A percentile compares a stretch with the other conserved stretches of the same genome.
These are phyloP conservation scores for Cajanus cajan DNA, from an alignment of 306 rosid species.

Conservation along the genomic window DNA sequence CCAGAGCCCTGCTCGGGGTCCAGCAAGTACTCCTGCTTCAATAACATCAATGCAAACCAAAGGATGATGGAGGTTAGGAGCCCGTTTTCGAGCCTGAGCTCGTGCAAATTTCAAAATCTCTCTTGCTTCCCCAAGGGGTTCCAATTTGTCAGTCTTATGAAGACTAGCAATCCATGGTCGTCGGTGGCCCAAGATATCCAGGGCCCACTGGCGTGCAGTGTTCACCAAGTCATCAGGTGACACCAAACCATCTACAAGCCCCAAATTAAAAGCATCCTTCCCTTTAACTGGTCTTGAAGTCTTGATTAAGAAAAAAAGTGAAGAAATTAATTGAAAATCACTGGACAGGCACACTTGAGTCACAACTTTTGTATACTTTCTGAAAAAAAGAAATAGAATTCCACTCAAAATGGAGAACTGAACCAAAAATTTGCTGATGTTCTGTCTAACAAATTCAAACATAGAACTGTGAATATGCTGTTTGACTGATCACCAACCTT, in stretches of 20 bases:
- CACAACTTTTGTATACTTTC: neutral
- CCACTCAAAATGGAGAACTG: slow-evolving; percentile 31
- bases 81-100: slow-evolving; percentile 65
- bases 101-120: slow-evolving; percentile 82
- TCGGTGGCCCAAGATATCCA: slow-evolving; percentile 63
- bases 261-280: slow-evolving; percentile 73
- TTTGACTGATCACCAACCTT: neutral
- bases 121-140: slow-evolving; percentile 90
- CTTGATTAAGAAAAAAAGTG: slow-evolving; percentile 35
- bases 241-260: slow-evolving; percentile 85
- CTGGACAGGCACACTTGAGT: neutral
- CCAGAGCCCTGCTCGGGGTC: slow-evolving; percentile 87
- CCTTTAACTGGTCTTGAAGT: slow-evolving; percentile 84
- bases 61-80: slow-evolving; percentile 92
- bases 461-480: neutral
- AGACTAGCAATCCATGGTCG: slow-evolving; percentile 92
- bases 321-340: slow-evolving; percentile 30
- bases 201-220: slow-evolving; percentile 83
- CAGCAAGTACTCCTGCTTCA: slow-evolving; percentile 81
- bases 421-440: slow-evolving; percentile 15
- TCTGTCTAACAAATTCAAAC: slow-evolving; percentile 12
- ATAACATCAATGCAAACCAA: slow-evolving; percentile 87
- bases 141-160: slow-evolving; percentile 76
- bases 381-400: slow-evolving; percentile 4
- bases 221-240: slow-evolving; percentile 66